Percentiles rank a stretch among this genome's conserved stretches.
Evolutionary conservation across 306 rosid species (phyloP).

Genomic region (Fagus crenata): DNA sequence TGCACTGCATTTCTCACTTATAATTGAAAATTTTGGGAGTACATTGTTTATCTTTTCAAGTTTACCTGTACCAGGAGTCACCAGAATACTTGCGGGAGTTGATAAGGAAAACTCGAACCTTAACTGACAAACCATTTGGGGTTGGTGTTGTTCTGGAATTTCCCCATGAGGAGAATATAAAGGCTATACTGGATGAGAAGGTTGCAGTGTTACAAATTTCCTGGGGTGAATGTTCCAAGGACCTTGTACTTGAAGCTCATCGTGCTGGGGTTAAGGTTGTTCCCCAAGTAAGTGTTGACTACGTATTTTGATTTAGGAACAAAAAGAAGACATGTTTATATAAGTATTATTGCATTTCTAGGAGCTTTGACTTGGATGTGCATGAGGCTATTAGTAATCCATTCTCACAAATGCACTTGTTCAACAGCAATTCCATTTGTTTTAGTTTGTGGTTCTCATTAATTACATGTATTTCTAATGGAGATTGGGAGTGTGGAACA

Average conservation of each 20-base stretch:
- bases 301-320: not conserved
- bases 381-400: not conserved
- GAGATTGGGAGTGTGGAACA: slow-evolving; percentile 60
- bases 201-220: slow-evolving; percentile 74
- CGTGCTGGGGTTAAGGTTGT: slow-evolving; percentile 71
- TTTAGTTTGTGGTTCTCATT: slow-evolving; percentile 1
- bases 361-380: not conserved
- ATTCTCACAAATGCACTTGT: not conserved
- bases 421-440: not conserved
- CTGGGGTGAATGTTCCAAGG: slow-evolving; percentile 77
- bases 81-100: slow-evolving; percentile 68
- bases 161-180: slow-evolving; percentile 70
- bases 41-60: slow-evolving; percentile 7
- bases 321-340: not conserved
- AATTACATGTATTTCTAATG: slow-evolving; percentile 28
- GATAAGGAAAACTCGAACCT: slow-evolving; percentile 56
- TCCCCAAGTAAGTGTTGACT: slow-evolving; percentile 64
- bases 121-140: slow-evolving; percentile 85
- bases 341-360: not conserved
- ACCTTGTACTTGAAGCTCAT: slow-evolving; percentile 64
- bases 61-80: slow-evolving; percentile 49
- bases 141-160: slow-evolving; percentile 75
- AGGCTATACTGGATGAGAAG: slow-evolving; percentile 67
- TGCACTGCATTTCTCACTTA: not conserved
- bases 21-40: not conserved